Base-by-base conservation (phyloP, 139 green algal species). In the Tetraselmis striata region DNA sequence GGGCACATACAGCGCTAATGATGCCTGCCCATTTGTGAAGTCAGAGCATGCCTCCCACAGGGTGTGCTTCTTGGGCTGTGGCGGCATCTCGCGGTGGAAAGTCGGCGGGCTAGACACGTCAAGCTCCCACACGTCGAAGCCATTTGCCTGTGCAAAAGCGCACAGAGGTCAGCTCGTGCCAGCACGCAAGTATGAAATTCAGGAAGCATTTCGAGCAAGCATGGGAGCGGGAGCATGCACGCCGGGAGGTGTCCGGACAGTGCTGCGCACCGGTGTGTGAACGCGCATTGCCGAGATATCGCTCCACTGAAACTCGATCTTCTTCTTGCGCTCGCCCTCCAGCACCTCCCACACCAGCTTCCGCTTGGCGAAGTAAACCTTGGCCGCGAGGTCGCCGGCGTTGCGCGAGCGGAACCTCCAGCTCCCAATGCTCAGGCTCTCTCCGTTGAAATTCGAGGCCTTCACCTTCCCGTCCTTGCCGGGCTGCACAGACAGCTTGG, bases 331-430 rank as follows among this genome's bases (percentile, higher is more conserved):
- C 30, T 86, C 85, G 23, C 76, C 30, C 76, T 89, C 84, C 77
- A 89, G 59, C 23, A 89, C 81, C 77, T 89, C 85, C 85, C 85
- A 89, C 74, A 89, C 85, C 26, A 89, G 85, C 79, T 89, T 89
- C 45, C 75, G 29, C 85, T 89, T 89, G 11, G 85, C 85, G 78
- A 81, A 89, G 59, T 89, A 89, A 59, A 81, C 90, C 85, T 89
- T 89, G 28, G 84, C 79, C 30, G 90, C 84, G 28, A 89, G 74
- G 29, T 90, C 85, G 31, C 85, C 85, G 30, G 90, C 85, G 81
- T 89, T 79, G 23, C 32, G 32, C 5, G 59, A 29, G 27, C 26
- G 30, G 27, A 76, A 30, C 79, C 83, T 58, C 84, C 84, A 88
- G 28, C 27, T 77, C 80, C 85, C 85, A 24, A 88, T 90, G 28